Evolutionary conservation across 2,329 filamentous ascomycete genomes (phyloP).

Genomic region (Zelopaecilomyces penicillatus): DNA sequence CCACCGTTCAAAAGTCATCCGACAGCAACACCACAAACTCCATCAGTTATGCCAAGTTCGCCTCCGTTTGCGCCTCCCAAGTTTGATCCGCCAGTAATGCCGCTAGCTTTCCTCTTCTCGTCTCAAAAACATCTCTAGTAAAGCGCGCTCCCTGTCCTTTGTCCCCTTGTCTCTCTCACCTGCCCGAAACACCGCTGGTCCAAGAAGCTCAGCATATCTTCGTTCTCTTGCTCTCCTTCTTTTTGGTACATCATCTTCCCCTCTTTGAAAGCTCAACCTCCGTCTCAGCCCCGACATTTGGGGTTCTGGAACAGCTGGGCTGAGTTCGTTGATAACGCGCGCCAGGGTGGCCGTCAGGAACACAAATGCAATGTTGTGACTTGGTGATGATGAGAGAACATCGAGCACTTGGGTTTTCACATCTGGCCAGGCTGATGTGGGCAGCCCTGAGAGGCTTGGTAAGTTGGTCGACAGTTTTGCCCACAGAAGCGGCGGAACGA

Average conservation of each 20-base stretch:
- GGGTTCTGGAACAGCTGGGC: constrained; percentile 26
- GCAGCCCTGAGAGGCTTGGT: constrained; percentile 27
- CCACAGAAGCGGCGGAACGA: constrained; percentile 67
- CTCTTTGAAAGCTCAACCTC: constrained; percentile 38
- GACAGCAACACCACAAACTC: too few relatives aligned
- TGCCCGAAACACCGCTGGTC: constrained; percentile 50
- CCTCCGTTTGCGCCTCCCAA: too few relatives aligned
- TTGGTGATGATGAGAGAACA: constrained; percentile 59
- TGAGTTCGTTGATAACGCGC: constrained; percentile 41
- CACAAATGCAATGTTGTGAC: constrained; percentile 83
- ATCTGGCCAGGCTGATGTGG: constrained; percentile 25
- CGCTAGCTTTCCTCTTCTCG: constrained; percentile 25
- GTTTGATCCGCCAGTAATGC: background rate
- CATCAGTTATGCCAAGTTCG: too few relatives aligned
- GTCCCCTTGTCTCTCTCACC: constrained; percentile 47
- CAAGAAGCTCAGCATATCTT: constrained; percentile 58
- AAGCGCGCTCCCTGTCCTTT: constrained; percentile 55
- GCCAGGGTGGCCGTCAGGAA: constrained; percentile 73
- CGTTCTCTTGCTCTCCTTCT: constrained; percentile 52
- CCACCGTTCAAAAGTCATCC: too few relatives aligned
- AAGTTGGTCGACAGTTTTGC: constrained; percentile 53
- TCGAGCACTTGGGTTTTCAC: constrained; percentile 57
- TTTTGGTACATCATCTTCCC: constrained; percentile 20
- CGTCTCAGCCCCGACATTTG: constrained; percentile 27
- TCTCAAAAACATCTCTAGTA: constrained; percentile 60